A percentile compares a stretch with the other conserved stretches of the same genome.
Conservation (phyloP, 345 rosid species). For the Kernera saxatilis region DNA sequence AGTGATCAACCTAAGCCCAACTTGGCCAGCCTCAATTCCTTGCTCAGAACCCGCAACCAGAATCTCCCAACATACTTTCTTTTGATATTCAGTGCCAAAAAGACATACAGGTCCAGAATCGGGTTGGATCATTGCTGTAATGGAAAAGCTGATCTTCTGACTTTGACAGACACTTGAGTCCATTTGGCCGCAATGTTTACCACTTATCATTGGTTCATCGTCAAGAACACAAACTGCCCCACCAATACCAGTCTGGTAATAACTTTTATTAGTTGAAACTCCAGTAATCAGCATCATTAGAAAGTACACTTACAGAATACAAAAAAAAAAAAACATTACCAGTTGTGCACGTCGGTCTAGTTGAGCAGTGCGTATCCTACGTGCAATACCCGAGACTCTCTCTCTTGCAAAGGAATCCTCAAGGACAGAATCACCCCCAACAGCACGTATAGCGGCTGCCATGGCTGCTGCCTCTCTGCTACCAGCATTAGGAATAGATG, state of each 20-base stretch:
- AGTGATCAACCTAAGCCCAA: slow-evolving; percentile 86
- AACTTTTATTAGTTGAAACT: slow-evolving; percentile 10
- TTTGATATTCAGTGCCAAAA: slow-evolving; percentile 92
- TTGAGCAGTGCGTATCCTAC: slow-evolving; percentile 82
- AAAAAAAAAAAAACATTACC: slow-evolving; percentile 34
- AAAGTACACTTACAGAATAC: background rate
- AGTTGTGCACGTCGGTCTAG: slow-evolving; percentile 87
- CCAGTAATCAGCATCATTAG: slow-evolving; percentile 8
- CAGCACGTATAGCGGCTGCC: slow-evolving; percentile 99
- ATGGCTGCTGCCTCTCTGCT: slow-evolving; percentile 99
- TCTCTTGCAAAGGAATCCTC: slow-evolving; percentile 99
- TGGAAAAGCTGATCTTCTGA: slow-evolving; percentile 83
- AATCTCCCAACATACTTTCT: slow-evolving; percentile 95
- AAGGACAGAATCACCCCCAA: slow-evolving; percentile 98
- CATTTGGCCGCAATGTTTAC: slow-evolving; percentile 82
- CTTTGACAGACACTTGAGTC: slow-evolving; percentile 72
- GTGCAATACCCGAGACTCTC: slow-evolving; percentile 97
- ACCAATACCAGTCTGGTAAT: slow-evolving; percentile 69
- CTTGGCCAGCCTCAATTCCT: slow-evolving; percentile 99
- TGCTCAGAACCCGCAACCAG: slow-evolving; percentile 99
- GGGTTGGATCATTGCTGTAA: slow-evolving; percentile 90
- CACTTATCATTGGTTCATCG: slow-evolving; percentile 86
- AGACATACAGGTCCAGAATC: slow-evolving; percentile 99
- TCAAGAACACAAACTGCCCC: slow-evolving; percentile 95
- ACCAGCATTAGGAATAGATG: slow-evolving; percentile 98